Evolutionary conservation across 768 basidiomycete species (phyloP), one percentile per base, ranked within the genome.

Genomic region (Termitomyces sp.): DNA sequence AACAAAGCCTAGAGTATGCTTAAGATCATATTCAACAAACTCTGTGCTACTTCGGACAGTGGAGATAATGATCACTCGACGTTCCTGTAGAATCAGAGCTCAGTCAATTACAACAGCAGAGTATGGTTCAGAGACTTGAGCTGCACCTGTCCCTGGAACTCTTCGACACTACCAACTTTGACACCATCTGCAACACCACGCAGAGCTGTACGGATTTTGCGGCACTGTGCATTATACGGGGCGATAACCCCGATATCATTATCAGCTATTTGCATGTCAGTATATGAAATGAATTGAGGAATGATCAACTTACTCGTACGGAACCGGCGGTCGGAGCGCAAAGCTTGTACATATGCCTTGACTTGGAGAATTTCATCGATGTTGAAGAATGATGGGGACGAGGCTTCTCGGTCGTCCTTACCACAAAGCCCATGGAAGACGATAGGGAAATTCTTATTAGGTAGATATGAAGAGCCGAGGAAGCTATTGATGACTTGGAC

Each of bases 351-450:
- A 58, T 87, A 88, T 0, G 65, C 62, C 61, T 80, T 82, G 46
- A 88, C 82, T 46, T 81, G 78, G 0, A 79, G 65, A 0, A 75
- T 76, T 62, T 89, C 87, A 30, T 83, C 78, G 37, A 83, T 78
- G 57, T 89, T 89, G 74, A 88, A 89, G 68, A 86, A 88, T 0
- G 86, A 88, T 1, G 87, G 88, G 0, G 87, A 88, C 0, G 79
- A 77, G 2, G 81, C 79, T 64, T 89, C 87, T n/a, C 86, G 79
- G 26, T 81, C 79, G 63, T 89, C 86, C 62, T 81, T 81, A 18
- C 88, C 87, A 16, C 71, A 63, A 13, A 87, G 71, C 3, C 80
- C 76, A 65, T 88, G 83, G 69, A 89, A 87, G 1, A 88, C 69
- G 42, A 89, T 69, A 0, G 88, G 86, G 68, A 87, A 88, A 1